These are phyloP conservation scores for Calycina herbarum DNA, from an alignment of 2,329 filamentous ascomycete species.

Conservation along the genomic window DNA sequence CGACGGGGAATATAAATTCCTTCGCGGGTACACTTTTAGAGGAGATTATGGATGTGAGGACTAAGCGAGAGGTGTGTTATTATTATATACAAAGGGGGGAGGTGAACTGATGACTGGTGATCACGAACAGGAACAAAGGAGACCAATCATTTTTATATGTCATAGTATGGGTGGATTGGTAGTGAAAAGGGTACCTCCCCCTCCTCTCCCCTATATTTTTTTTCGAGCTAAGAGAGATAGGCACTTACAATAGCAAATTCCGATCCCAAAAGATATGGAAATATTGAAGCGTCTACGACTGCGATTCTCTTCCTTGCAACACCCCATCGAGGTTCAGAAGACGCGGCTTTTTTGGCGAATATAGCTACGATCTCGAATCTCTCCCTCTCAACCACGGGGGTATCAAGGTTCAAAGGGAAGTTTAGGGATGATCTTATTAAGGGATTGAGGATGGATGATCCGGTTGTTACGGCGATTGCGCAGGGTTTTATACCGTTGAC, in stretches of 20 bases:
- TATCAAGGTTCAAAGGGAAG: conserved; percentile 8
- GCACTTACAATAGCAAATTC: conserved; percentile 14
- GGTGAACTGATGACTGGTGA: not conserved
- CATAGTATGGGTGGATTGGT: conserved; percentile 24
- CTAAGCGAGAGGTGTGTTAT: not conserved
- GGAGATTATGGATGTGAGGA: conserved; percentile 12
- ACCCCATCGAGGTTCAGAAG: conserved; percentile 39
- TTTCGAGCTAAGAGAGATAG: not conserved
- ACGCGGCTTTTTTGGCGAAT: conserved; percentile 5
- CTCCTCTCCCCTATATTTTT: not conserved
- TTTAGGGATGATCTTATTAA: conserved; percentile 16
- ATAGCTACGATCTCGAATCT: conserved; percentile 5
- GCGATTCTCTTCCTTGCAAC: conserved; percentile 42
- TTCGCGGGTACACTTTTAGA: conserved; percentile 19
- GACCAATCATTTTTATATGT: conserved; percentile 19
- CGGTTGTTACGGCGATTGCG: conserved; percentile 14
- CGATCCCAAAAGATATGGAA: conserved; percentile 21
- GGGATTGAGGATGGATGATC: conserved; percentile 12
- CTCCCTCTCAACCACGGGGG: not conserved
- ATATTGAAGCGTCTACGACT: conserved; percentile 31
- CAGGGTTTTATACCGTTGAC: conserved; percentile 18
- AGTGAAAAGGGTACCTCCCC: conserved; percentile 14
- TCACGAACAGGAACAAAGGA: conserved; percentile 7
- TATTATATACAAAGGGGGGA: not conserved
- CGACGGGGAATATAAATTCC: conserved; percentile 17